Evolutionary conservation across 2,329 filamentous ascomycete species (phyloP).

Genomic region (Diaporthe sp.): DNA sequence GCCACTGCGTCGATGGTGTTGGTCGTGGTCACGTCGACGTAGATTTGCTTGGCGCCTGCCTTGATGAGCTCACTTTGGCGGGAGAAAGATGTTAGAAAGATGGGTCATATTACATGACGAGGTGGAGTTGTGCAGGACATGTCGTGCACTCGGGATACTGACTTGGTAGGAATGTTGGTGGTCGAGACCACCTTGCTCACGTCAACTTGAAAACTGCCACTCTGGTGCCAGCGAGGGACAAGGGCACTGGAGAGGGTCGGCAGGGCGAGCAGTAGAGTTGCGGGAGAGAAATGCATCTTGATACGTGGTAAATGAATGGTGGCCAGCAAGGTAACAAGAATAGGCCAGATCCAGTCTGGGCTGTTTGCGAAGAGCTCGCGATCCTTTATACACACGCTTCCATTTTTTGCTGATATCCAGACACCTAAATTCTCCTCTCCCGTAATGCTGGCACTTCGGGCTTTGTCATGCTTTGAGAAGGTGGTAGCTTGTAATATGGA

Average conservation of each 20-base stretch:
- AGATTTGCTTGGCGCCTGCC: neutral
- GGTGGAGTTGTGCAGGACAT: neutral
- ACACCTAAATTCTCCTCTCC: neutral
- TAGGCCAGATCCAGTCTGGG: neutral
- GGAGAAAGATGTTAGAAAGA: neutral
- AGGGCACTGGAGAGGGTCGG: neutral
- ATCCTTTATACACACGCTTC: neutral
- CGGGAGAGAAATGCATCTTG: neutral
- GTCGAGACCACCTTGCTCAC: neutral
- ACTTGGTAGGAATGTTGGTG: neutral
- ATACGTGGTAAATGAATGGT: neutral
- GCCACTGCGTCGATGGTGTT: neutral
- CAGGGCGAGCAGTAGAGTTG: neutral
- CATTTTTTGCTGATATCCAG: neutral
- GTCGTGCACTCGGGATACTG: neutral
- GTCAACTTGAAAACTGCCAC: neutral
- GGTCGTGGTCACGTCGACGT: neutral
- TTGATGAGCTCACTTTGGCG: neutral
- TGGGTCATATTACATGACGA: neutral
- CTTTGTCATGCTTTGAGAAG: neutral
- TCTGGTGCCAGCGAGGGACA: neutral
- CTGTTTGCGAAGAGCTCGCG: neutral
- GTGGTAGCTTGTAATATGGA: neutral
- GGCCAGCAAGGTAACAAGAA: neutral
- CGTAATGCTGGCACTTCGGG: neutral